Evolutionary conservation across 2,329 filamentous ascomycete genomes (phyloP).

Genomic region (Aspergillus candidus): DNA sequence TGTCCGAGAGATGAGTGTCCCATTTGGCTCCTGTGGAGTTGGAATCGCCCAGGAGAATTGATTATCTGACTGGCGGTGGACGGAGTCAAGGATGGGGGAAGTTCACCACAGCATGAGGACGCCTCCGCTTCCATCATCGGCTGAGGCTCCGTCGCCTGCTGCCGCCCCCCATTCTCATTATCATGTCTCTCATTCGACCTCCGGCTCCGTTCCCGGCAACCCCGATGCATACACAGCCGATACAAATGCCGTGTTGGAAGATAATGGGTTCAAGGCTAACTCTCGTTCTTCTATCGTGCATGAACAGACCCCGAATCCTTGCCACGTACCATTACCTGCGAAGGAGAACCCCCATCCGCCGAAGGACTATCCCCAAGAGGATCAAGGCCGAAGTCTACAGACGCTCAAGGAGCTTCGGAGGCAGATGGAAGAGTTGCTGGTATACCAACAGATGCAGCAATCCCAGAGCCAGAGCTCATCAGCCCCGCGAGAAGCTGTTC

Average conservation of each 20-base stretch:
- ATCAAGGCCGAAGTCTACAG: slow-evolving; percentile 29
- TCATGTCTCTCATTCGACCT: slow-evolving; percentile 21
- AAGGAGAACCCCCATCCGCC: slow-evolving; percentile 18
- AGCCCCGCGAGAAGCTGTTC: slow-evolving; percentile 12
- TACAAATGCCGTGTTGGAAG: slow-evolving; percentile 9
- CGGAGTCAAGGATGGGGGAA: slow-evolving; percentile 31
- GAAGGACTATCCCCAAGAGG: slow-evolving; percentile 18
- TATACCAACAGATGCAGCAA: slow-evolving; percentile 36
- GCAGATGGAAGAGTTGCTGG: slow-evolving; percentile 39
- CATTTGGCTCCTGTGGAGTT: slow-evolving; percentile 24
- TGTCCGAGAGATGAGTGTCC: slow-evolving; percentile 33
- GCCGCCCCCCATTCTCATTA: slow-evolving; percentile 22
- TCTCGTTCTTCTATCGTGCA: slow-evolving; percentile 11
- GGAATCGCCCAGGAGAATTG: slow-evolving; percentile 28
- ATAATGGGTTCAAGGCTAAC: slow-evolving; percentile 17
- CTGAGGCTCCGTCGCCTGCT: slow-evolving; percentile 30
- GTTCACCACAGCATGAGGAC: slow-evolving; percentile 32
- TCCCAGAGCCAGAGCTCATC: slow-evolving; percentile 18
- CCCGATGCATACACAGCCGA: slow-evolving; percentile 13
- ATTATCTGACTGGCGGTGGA: slow-evolving; percentile 28
- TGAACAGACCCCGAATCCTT: slow-evolving; percentile 15
- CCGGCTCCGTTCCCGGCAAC: slow-evolving; percentile 14
- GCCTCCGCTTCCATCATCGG: slow-evolving; percentile 36
- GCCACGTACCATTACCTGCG: slow-evolving; percentile 8
- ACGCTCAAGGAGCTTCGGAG: slow-evolving; percentile 37